phyloP scores from a whole-genome alignment of 768 basidiomycete species.

The Amanita rimosa region DNA sequence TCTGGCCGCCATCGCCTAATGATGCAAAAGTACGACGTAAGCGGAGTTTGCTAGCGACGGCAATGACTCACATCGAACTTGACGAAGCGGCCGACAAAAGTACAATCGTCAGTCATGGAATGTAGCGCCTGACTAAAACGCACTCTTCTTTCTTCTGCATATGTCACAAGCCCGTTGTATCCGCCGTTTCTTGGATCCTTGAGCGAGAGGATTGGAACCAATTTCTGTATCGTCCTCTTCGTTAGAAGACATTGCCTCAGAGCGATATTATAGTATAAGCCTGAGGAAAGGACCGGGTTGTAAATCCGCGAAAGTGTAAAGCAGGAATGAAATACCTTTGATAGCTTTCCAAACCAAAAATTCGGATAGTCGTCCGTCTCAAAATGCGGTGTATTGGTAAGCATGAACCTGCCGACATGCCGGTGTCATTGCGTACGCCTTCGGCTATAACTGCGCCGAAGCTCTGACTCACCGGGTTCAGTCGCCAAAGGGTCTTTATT shows the following conservation, averaged over 20 bases:
- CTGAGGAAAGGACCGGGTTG: neutral
- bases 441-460: no score
- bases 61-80: constrained; percentile 42
- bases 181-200: constrained; percentile 51
- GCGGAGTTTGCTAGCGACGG: neutral
- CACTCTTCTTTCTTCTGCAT: constrained; percentile 78
- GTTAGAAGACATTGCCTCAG: constrained; percentile 43
- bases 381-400: no score
- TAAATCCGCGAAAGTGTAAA: no score
- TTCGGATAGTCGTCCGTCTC: no score
- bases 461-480: no score
- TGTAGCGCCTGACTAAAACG: neutral
- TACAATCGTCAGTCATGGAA: neutral
- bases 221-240: constrained; percentile 48
- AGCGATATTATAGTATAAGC: no score
- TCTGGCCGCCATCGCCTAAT: constrained; percentile 61
- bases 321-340: no score
- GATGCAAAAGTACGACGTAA: neutral
- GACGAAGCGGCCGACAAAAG: neutral
- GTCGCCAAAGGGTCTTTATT: no score
- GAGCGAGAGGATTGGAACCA: constrained; percentile 13
- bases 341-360: no score
- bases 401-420: no score
- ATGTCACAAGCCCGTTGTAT: constrained; percentile 76
- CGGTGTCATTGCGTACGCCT: no score